Evolutionary conservation across 2,329 filamentous ascomycete genomes (phyloP), one percentile per base, ranked within the genome.

Genomic region (Diaporthe humulicola): DNA sequence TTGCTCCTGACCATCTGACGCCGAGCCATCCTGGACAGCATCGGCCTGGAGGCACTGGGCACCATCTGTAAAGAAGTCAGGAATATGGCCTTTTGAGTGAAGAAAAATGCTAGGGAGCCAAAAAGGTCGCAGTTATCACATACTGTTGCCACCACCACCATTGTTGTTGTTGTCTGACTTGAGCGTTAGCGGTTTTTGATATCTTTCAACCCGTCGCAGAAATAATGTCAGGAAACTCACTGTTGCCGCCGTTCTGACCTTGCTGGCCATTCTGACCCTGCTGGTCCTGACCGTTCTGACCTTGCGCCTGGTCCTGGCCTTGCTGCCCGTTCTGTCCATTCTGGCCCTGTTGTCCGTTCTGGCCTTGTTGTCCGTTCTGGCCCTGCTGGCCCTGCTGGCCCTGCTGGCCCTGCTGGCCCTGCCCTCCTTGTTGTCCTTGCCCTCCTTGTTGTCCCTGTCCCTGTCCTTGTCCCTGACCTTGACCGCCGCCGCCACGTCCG

Each of bases 1-100:
- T 8, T 8, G 7, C 70, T 84, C 81, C 78, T 89, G 85, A 61
- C 89, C 89, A 50, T 88, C 87, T 17, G 81, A 81, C 73, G 75
- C 60, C 14, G 82, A 81, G 9, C 74, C 69, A 28, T 81, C 78
- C 74, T 84, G 81, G 38, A 77, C 79, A 22, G 77, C 78, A 38
- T 81, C 78, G 4, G 80, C 79, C 40, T 84, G 77, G 50, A 91
- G 81, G 70, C 64, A 69, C 48, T 69, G 48, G 14, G n/a, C 64
- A 84, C 86, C 50, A 80, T 82, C 4, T 76, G 77, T 9, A 80
- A 78, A 38, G 15, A 36, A 25, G 42, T 84, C 81, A 9, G 89
- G 25, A n/a, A 4, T 15, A 45, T 9, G 15, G 9, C 5, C 1
- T n/a, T n/a, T n/a, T 4, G n/a, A 60, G 36, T n/a, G 9, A 9